Evolutionary conservation across 2,329 filamentous ascomycete species (phyloP), one percentile per base, ranked within the genome.

Genomic region (Ophiostoma sp.): DNA sequence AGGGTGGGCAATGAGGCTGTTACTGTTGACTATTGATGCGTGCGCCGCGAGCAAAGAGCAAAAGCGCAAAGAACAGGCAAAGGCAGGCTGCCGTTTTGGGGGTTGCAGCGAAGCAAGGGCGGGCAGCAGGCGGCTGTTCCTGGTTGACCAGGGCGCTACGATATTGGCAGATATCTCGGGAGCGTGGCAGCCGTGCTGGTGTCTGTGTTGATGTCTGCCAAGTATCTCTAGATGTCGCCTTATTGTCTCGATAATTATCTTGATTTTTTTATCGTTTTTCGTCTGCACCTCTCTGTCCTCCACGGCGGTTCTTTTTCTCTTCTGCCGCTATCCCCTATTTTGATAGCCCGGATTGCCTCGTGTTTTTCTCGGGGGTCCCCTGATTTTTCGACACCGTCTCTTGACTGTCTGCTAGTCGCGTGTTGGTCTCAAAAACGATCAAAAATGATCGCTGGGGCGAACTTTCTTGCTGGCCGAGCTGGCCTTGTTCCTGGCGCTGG

Each of bases 81-180:
- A n/a, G n/a, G n/a, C 25, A 33, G 64, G 61, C 36, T 66, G 11
- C 39, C 39, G 63, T 31, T 31, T 68, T 68, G 17, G 63, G 64
- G 42, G 64, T 50, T 22, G 45, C 39, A 66, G 9, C 28, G 48
- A 69, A 19, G 68, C 68, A 69, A 69, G 68, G 66, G 68, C 68
- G 48, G 31, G 50, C 31, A 33, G 22, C 15, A 50, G 22, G 25
- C 63, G 63, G 19, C 66, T 69, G 66, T 69, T 52, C 63, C 63
- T 66, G 63, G 36, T 36, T 66, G 31, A 63, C 59, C 59, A 45
- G 61, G 61, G 36, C 36, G 42, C 22, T 22, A 28, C 39, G 48
- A 48, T 68, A 50, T 31, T 68, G 61, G 36, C 36, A 63, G 61
- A 45, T 66, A 8, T 45, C 36, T 15, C 22, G 36, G 61, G 22